phyloP scores from a whole-genome alignment of 1,284 basidiomycete genomes.

The Macrocybe sp. region DNA sequence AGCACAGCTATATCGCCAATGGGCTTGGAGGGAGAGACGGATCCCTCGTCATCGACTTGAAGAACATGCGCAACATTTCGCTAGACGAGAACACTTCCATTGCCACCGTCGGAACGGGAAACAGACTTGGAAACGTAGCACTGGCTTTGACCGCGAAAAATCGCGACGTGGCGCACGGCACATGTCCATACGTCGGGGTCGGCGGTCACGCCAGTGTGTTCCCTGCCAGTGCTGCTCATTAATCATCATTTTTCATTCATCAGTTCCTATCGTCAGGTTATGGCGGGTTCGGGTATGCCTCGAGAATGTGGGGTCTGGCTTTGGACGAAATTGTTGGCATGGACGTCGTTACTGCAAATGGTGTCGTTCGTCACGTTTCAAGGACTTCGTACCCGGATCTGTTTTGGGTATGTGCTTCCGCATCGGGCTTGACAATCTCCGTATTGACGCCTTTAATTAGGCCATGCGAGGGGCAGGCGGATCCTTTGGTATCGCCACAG shows the following conservation, averaged over 20 bases:
- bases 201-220: conserved; percentile 36
- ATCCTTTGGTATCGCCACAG: neutral
- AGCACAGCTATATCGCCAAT: conserved; percentile 44
- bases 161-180: conserved; percentile 37
- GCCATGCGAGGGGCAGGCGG: conserved; percentile 2
- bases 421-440: conserved; percentile 13
- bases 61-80: conserved; percentile 30
- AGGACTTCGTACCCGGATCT: conserved; percentile 33
- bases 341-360: conserved; percentile 42
- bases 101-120: conserved; percentile 37
- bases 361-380: conserved; percentile 35
- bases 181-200: conserved; percentile 38
- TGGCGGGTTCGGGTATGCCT: conserved; percentile 42
- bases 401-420: conserved; percentile 32
- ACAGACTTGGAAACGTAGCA: conserved; percentile 39
- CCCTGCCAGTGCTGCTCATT: neutral
- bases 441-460: neutral
- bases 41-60: conserved; percentile 37
- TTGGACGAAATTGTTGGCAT: conserved; percentile 38
- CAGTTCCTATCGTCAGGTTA: conserved; percentile 17
- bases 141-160: conserved; percentile 33
- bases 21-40: conserved; percentile 37
- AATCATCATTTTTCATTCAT: neutral
- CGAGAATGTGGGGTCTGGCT: conserved; percentile 41
- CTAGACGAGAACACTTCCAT: conserved; percentile 26